Percentiles rank a stretch among this genome's conserved stretches.
Evolutionary conservation across 164 flowering plant genomes (phyloP).

Genomic region (Brasenia schreberi): DNA sequence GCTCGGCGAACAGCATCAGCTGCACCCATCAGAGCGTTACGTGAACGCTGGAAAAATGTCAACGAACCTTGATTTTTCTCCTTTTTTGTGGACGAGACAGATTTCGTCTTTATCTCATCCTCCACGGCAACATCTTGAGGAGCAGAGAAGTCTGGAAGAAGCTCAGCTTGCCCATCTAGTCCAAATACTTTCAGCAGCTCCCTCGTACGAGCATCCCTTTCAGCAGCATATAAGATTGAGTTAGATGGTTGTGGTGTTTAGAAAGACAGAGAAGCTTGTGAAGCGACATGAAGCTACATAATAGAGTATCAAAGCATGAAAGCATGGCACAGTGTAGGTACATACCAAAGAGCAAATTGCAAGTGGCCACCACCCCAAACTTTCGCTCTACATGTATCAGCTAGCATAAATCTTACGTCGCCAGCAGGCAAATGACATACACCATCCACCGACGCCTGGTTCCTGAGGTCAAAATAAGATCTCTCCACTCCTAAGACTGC

Average conservation of each 20-base stretch:
- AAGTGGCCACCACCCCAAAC: conserved; percentile 74
- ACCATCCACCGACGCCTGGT: conserved; percentile 65
- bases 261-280: no score
- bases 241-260: not conserved
- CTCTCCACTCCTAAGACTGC: conserved; percentile 80
- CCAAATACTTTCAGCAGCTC: conserved; percentile 86
- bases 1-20: conserved; percentile 97
- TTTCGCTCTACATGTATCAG: conserved; percentile 55
- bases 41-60: conserved; percentile 73
- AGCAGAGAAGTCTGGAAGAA: conserved; percentile 45
- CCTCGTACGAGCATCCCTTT: conserved; percentile 89
- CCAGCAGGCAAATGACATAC: conserved; percentile 48
- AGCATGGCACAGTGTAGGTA: not conserved
- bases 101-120: conserved; percentile 68
- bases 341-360: conserved; percentile 76
- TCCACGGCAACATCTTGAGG: conserved; percentile 40
- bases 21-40: conserved; percentile 96
- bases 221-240: conserved; percentile 1
- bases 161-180: conserved; percentile 75
- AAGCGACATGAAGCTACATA: no score
- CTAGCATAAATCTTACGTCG: conserved; percentile 58
- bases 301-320: no score
- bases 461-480: conserved; percentile 64
- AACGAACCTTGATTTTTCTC: conserved; percentile 52
- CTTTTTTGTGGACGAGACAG: conserved; percentile 59